A percentile compares a stretch with the other conserved stretches of the same genome.
Conservation (phyloP, 192 early-diverging fungal genomes). For the Linnemannia elongata region DNA sequence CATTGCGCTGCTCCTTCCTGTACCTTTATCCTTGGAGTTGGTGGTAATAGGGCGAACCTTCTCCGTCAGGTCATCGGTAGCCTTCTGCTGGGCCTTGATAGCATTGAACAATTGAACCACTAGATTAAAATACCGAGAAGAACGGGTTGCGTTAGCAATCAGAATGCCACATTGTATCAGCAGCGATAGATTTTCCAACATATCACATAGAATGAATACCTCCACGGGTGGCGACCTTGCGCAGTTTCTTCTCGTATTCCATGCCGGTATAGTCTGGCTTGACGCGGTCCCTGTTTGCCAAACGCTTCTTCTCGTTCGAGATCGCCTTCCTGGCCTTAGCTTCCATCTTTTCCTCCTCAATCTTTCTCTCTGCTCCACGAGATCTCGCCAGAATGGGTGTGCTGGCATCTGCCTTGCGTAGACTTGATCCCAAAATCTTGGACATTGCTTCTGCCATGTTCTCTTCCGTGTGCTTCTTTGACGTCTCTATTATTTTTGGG, state of each 20-base stretch:
- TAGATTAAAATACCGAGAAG: slow-evolving; percentile 43
- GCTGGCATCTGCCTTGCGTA: slow-evolving; percentile 55
- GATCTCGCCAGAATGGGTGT: slow-evolving; percentile 89
- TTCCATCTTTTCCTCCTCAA: slow-evolving; percentile 89
- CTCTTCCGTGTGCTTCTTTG: slow-evolving; percentile 65
- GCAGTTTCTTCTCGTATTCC: slow-evolving; percentile 90
- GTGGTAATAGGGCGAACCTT: slow-evolving; percentile 64
- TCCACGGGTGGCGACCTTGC: slow-evolving; percentile 93
- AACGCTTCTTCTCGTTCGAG: slow-evolving; percentile 76
- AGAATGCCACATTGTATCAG: too few species aligned
- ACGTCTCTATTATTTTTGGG: slow-evolving; percentile 42
- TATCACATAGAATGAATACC: slow-evolving; percentile 59
- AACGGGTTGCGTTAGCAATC: not conserved
- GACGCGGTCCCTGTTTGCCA: slow-evolving; percentile 77
- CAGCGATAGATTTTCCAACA: not conserved
- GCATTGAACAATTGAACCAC: slow-evolving; percentile 97
- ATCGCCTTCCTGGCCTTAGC: slow-evolving; percentile 85
- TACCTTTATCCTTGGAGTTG: slow-evolving; percentile 64
- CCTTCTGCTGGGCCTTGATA: slow-evolving; percentile 89
- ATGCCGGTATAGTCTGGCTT: slow-evolving; percentile 80
- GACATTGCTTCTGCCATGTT: slow-evolving; percentile 78
- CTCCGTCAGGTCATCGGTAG: slow-evolving; percentile 73
- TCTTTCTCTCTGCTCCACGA: slow-evolving; percentile 80
- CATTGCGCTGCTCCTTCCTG: not conserved
- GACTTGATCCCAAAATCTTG: slow-evolving; percentile 70